These are phyloP conservation scores for Quaeritorhiza haematococci DNA, from an alignment of 371 early-diverging fungal species.

Conservation along the genomic window DNA sequence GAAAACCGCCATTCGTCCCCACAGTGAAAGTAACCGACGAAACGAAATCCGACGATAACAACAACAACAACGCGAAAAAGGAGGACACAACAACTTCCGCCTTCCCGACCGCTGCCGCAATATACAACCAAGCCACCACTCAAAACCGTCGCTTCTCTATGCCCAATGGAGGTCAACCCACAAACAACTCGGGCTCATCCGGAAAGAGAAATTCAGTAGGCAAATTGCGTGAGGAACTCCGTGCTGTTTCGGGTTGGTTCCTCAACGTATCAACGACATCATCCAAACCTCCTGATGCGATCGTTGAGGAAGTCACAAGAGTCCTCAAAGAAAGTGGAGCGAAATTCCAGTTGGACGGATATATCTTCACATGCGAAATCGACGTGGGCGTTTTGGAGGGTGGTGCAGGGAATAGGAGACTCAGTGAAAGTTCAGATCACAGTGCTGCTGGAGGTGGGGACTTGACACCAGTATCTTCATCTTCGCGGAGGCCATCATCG, in stretches of 20 bases:
- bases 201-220: background rate
- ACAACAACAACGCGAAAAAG: background rate
- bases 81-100: background rate
- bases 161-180: background rate
- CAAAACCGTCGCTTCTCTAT: constrained; percentile 8
- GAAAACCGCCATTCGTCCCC: too few species aligned
- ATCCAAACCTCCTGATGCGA: constrained; percentile 24
- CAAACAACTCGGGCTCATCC: constrained; percentile 4
- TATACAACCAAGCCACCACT: background rate
- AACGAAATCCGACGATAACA: background rate
- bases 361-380: constrained; percentile 27
- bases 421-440: background rate
- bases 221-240: constrained; percentile 28
- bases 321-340: constrained; percentile 22
- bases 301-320: constrained; percentile 26
- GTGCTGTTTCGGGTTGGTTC: constrained; percentile 43
- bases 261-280: constrained; percentile 43
- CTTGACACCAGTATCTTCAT: background rate
- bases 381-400: constrained; percentile 11
- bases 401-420: background rate
- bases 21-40: too few species aligned
- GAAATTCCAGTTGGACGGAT: constrained; percentile 6
- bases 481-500: background rate
- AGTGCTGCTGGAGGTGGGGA: constrained; percentile 1
- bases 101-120: background rate